Evolutionary conservation across 139 green algal genomes (phyloP), one percentile per base, ranked within the genome.

Genomic region (Chlamydomonas asymmetrica): DNA sequence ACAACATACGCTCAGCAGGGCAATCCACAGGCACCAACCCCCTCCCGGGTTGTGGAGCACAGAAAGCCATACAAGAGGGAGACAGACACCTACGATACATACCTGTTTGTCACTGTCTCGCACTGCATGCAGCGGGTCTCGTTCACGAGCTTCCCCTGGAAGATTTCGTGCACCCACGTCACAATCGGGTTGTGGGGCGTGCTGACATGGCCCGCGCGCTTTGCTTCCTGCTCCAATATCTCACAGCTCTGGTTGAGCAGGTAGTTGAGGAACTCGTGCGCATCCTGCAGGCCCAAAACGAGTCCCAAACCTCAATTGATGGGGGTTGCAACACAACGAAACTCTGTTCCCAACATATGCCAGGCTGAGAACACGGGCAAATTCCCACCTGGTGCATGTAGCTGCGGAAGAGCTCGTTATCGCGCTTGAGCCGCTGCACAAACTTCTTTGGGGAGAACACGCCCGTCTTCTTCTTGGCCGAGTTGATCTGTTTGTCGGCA

Each of bases 211-310:
- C 66, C 37, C 48, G 40, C 48, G 5, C n/a, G 34, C 73, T 87
- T 86, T 27, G 84, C 87, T 66, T 95, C 87, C 64, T 87, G 92
- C 70, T 97, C 92, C 49, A 99, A 76, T 16, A 93, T 87, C 74
- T 98, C 96, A n/a, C 74, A 84, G 40, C 93, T 88, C 38, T 96
- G 87, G 82, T 98, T 98, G 8, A 99, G 86, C 60, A 99, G 76
- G 78, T 91, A 98, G 81, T 97, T 98, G 5, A 98, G 83, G 76
- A 99, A 99, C 82, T 99, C 96, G 64, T 99, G 96, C 1, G 96
- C 96, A 76, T 99, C 96, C 91, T 99, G 93, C 29, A 27, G 29
- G 20, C 13, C 16, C 1, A 39, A 29, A 64, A 10, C 27, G 20
- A 64, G 20, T 9, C 23, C 57, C 34, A 27, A 57, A 57, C 49